These are phyloP conservation scores for Eucalyptus albens DNA, from an alignment of 345 rosid genomes.

Conservation along the genomic window DNA sequence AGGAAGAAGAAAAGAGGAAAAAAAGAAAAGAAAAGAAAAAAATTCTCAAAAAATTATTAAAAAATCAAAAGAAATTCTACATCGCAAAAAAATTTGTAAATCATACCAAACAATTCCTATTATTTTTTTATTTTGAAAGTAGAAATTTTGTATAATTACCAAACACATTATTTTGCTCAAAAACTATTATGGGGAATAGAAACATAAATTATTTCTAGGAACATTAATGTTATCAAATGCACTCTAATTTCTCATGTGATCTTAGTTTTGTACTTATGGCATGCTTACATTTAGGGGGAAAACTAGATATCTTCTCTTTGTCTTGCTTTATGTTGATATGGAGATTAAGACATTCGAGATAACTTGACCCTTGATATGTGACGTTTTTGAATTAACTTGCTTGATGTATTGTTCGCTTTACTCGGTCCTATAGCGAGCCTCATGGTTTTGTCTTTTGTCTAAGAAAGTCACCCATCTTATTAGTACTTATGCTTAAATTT, in stretches of 20 bases:
- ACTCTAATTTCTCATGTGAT: background rate
- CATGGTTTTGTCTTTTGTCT: background rate
- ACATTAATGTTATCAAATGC: too few species aligned
- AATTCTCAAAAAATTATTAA: too few species aligned
- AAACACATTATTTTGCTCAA: too few species aligned
- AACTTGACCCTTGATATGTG: background rate
- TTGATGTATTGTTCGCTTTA: background rate
- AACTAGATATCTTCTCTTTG: background rate
- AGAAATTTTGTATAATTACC: too few species aligned
- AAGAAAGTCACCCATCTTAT: fast-evolving
- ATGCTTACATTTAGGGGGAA: background rate
- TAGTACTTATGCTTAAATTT: background rate
- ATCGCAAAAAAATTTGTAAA: too few species aligned
- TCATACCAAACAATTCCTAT: too few species aligned
- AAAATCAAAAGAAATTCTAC: too few species aligned
- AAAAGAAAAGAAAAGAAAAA: too few species aligned
- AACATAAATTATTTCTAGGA: too few species aligned
- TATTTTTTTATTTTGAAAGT: fast-evolving
- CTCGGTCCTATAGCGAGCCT: fast-evolving
- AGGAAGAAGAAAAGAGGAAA: too few species aligned
- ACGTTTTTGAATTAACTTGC: background rate
- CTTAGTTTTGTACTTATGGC: background rate
- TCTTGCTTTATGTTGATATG: background rate
- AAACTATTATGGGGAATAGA: too few species aligned
- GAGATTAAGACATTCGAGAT: background rate